Base-by-base conservation (phyloP, 2,329 filamentous ascomycete genomes). In the Phoma herbarum region DNA sequence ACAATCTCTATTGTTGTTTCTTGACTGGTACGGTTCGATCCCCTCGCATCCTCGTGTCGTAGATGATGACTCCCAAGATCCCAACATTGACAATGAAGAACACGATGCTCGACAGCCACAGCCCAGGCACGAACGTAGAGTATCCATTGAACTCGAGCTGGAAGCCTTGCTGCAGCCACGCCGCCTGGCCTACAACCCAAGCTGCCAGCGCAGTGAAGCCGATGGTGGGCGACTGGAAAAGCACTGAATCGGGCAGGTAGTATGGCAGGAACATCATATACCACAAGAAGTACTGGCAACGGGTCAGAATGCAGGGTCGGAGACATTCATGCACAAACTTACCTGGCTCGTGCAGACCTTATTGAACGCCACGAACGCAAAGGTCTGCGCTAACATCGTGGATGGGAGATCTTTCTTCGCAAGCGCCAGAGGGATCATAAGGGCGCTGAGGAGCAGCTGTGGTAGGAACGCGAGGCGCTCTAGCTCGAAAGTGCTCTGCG, bases 301-400 rank as follows among this genome's bases (percentile, higher is more conserved):
- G 2, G n/a, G 26, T 43, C 11, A 43, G 41, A n/a, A n/a, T n/a
- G n/a, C n/a, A n/a, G n/a, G n/a, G n/a, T n/a, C n/a, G n/a, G n/a
- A n/a, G n/a, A n/a, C n/a, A n/a, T 43, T 14, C 23, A n/a, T 43
- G 10, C n/a, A 3, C 5, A 16, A 8, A n/a, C 84, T 63, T 85
- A 95, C 92, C 85, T 98, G 94, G 72, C 93, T 97, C 3, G 95
- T 99, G 84, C 94, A 98, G 62, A 99, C 95, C 81, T 99, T 99
- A 81, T 99, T 99, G 69, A 98, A 98, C 0, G 93, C 89, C 4
- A 98, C 95, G 77, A 99, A 99, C 0, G 94, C 92, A 78, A 97
- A 97, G 0, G 95, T 98, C 79, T 99, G 95, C 4, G 92, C 92
- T 61, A 98, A 85, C 91, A 98, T 93, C 5, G 91, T 89, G 0